These are phyloP conservation scores for Calonectria multiphialidica DNA, from an alignment of 2,329 filamentous ascomycete species.

Conservation along the genomic window DNA sequence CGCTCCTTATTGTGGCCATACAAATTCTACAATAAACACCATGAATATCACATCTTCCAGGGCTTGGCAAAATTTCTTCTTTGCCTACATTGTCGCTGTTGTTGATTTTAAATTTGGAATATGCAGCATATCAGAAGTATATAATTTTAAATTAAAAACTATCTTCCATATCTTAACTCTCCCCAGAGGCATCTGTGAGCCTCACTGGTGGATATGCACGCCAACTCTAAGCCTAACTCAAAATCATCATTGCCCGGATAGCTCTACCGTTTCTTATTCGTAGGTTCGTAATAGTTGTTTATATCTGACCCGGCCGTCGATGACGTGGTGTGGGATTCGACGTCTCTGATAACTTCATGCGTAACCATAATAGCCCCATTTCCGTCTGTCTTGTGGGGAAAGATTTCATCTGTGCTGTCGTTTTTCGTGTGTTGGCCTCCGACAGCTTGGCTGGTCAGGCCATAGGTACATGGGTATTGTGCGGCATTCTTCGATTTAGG, in stretches of 20 bases:
- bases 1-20: too few relatives aligned
- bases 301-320: conserved; percentile 23
- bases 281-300: conserved; percentile 19
- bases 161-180: too few relatives aligned
- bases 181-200: too few relatives aligned
- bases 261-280: neutral
- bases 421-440: conserved; percentile 33
- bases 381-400: conserved; percentile 32
- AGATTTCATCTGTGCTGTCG: conserved; percentile 38
- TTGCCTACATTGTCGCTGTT: neutral
- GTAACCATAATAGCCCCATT: conserved; percentile 38
- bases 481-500: conserved; percentile 15
- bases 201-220: too few relatives aligned
- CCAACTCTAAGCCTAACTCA: neutral
- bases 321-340: conserved; percentile 27
- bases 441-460: conserved; percentile 31
- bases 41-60: too few relatives aligned
- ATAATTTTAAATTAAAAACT: neutral
- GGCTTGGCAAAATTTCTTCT: too few relatives aligned
- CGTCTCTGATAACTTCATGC: conserved; percentile 26
- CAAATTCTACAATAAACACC: too few relatives aligned
- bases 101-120: neutral
- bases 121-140: neutral
- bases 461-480: conserved; percentile 18
- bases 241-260: neutral